These are phyloP conservation scores for Nepenthes gracilis DNA, from an alignment of 148 eudicot genomes.

Conservation along the genomic window DNA sequence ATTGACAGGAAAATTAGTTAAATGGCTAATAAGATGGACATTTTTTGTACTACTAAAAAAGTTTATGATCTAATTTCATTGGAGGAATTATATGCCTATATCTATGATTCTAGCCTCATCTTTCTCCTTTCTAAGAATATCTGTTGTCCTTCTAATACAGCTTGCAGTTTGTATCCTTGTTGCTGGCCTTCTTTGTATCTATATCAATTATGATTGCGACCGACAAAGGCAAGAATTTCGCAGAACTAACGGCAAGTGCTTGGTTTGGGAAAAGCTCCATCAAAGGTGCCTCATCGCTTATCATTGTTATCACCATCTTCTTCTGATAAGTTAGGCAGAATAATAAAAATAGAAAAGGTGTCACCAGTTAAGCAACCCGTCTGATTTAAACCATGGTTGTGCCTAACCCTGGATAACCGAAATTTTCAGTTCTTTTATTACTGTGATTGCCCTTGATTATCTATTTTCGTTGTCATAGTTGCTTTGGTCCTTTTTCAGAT, in stretches of 20 bases:
- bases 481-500: background rate
- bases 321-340: background rate
- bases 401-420: no score
- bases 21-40: no score
- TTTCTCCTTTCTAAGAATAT: constrained; percentile 6
- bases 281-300: constrained; percentile 47
- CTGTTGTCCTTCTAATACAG: constrained; percentile 26
- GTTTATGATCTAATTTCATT: no score
- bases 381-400: no score
- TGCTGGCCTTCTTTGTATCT: constrained; percentile 79
- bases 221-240: constrained; percentile 98
- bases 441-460: no score
- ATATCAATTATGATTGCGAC: constrained; percentile 93
- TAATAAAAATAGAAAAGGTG: no score
- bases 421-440: no score
- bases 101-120: background rate
- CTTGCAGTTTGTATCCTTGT: constrained; percentile 57
- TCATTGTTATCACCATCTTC: background rate
- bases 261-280: constrained; percentile 95
- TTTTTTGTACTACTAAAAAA: no score
- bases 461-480: background rate
- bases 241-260: constrained; percentile 75
- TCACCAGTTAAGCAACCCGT: no score
- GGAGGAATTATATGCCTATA: background rate
- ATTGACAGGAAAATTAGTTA: no score